Conservation (phyloP, 495 filamentous ascomycete genomes). For the Daldinia loculata region DNA sequence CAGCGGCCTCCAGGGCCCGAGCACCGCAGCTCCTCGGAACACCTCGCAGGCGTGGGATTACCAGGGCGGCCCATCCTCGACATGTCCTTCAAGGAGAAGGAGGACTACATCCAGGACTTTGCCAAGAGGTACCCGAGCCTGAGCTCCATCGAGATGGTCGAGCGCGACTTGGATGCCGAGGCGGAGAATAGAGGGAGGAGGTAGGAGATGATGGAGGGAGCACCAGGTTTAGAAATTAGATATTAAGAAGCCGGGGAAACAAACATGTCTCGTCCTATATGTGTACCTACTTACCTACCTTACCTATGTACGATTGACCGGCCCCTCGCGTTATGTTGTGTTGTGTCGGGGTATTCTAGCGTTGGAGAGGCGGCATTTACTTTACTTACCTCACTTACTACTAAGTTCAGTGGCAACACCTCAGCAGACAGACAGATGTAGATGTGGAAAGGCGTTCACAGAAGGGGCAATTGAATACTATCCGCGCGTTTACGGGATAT, state of each 20-base stretch:
- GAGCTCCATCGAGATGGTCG: slow-evolving; percentile 83
- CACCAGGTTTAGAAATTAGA: neutral
- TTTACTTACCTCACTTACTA: slow-evolving; percentile 7
- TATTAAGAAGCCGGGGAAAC: neutral
- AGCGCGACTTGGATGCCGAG: slow-evolving; percentile 56
- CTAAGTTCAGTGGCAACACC: slow-evolving; percentile 9
- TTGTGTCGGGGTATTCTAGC: neutral
- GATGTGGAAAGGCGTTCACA: slow-evolving; percentile 37
- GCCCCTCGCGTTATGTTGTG: neutral
- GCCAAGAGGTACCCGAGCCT: slow-evolving; percentile 84
- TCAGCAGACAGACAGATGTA: slow-evolving; percentile 16
- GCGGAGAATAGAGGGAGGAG: slow-evolving; percentile 26
- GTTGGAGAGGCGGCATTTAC: slow-evolving; percentile 7
- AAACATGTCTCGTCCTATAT: neutral
- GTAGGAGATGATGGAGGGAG: neutral
- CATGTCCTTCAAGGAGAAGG: slow-evolving; percentile 60
- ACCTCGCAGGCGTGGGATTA: slow-evolving; percentile 52
- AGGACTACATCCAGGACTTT: slow-evolving; percentile 70
- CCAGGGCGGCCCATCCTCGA: slow-evolving; percentile 54
- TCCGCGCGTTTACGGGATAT: slow-evolving; percentile 14
- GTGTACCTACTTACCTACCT: slow-evolving; percentile 3
- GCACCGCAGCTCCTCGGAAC: slow-evolving; percentile 41
- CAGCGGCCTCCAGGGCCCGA: slow-evolving; percentile 19
- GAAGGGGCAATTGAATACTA: slow-evolving; percentile 40
- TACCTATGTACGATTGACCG: neutral